A percentile compares a stretch with the other conserved stretches of the same genome.
Conservation (phyloP, 768 basidiomycete genomes). For the Lactarius pseudohatsudake region DNA sequence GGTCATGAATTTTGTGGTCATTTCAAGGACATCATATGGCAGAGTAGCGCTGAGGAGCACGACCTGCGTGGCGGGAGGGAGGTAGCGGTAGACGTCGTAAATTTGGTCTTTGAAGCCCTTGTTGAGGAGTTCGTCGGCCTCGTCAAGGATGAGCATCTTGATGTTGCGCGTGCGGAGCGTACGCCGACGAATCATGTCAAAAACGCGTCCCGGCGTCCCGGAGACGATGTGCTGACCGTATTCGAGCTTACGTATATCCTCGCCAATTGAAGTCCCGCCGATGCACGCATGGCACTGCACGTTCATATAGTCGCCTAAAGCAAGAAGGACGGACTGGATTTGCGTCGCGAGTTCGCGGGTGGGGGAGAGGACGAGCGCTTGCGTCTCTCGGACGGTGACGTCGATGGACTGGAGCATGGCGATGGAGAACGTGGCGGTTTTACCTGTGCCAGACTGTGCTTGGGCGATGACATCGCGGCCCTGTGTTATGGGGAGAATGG, state of each 20-base stretch:
- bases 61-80: constrained; percentile 96
- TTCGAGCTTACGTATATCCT: constrained; percentile 96
- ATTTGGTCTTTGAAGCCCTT: constrained; percentile 99
- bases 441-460: constrained; percentile 98
- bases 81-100: constrained; percentile 97
- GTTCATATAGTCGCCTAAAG: constrained; percentile 98
- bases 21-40: constrained; percentile 95
- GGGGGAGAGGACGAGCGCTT: constrained; percentile 94
- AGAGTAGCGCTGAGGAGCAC: constrained; percentile 95
- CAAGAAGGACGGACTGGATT: constrained; percentile 95
- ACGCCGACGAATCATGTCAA: constrained; percentile 97
- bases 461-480: constrained; percentile 98
- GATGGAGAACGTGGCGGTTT: constrained; percentile 99
- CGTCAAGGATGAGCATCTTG: constrained; percentile 95
- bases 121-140: constrained; percentile 95
- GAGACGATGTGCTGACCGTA: constrained; percentile 98
- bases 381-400: constrained; percentile 88
- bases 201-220: constrained; percentile 96
- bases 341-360: constrained; percentile 99
- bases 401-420: constrained; percentile 98
- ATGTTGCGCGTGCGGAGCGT: constrained; percentile 93
- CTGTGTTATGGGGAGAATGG: constrained; percentile 93
- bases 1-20: constrained; percentile 99
- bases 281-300: constrained; percentile 99
- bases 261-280: constrained; percentile 94